A percentile compares a stretch with the other conserved stretches of the same genome.
Conservation (phyloP, 2,329 filamentous ascomycete genomes). For the Onygenales sp. region DNA sequence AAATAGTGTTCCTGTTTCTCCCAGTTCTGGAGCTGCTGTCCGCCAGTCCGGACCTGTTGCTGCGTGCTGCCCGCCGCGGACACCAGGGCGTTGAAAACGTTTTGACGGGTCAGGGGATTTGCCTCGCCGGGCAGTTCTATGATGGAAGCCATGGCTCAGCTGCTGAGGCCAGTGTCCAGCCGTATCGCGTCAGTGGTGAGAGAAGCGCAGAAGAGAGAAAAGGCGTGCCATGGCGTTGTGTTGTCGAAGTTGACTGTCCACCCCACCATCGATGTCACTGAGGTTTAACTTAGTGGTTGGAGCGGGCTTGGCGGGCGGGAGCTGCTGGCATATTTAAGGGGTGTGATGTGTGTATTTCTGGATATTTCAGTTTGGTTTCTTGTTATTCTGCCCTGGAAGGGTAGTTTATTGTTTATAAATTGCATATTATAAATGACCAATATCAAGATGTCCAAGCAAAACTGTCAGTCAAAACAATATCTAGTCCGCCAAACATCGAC, state of each 20-base stretch:
- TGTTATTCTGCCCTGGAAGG: too few relatives aligned
- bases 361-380: too few relatives aligned
- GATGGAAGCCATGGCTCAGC: slow-evolving; percentile 51
- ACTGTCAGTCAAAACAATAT: too few relatives aligned
- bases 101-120: slow-evolving; percentile 55
- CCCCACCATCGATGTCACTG: background rate
- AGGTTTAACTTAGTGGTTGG: too few relatives aligned
- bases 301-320: too few relatives aligned
- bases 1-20: slow-evolving; percentile 59
- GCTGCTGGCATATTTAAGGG: too few relatives aligned
- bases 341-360: too few relatives aligned
- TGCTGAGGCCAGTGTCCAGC: background rate
- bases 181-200: background rate
- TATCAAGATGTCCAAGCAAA: too few relatives aligned
- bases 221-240: background rate
- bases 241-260: background rate
- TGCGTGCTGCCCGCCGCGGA: slow-evolving; percentile 55
- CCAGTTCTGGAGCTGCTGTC: slow-evolving; percentile 63
- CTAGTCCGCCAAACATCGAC: too few relatives aligned
- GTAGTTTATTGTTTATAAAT: too few relatives aligned
- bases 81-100: slow-evolving; percentile 56
- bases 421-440: too few relatives aligned
- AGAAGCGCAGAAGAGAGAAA: background rate
- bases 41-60: slow-evolving; percentile 56
- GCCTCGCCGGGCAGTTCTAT: slow-evolving; percentile 78